Conservation (phyloP, 139 green algal species). For the Chlorella sorokiniana region DNA sequence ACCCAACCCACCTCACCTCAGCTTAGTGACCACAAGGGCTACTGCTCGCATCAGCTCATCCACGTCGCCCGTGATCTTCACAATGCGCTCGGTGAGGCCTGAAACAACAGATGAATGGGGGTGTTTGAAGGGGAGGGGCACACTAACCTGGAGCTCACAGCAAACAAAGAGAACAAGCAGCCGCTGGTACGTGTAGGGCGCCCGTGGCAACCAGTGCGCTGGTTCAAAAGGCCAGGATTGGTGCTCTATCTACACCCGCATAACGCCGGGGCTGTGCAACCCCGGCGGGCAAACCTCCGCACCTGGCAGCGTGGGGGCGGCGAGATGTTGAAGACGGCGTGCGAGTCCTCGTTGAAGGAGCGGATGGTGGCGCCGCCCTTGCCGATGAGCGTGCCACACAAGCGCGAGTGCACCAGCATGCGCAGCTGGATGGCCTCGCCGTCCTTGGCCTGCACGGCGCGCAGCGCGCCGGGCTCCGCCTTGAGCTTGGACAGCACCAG, state of each 20-base stretch:
- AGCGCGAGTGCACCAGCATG: constrained; percentile 74
- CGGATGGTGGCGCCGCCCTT: constrained; percentile 80
- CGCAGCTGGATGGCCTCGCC: constrained; percentile 46
- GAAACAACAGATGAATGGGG: no score
- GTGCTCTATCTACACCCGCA: no score
- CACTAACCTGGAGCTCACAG: no score
- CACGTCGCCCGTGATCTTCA: constrained; percentile 74
- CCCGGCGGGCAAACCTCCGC: neutral
- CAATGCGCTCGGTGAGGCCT: constrained; percentile 66
- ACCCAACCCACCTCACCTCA: constrained; percentile 36
- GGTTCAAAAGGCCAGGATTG: no score
- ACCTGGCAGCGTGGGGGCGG: constrained; percentile 35
- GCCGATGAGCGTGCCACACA: constrained; percentile 85
- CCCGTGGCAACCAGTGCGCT: no score
- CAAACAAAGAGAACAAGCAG: no score
- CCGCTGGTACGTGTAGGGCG: no score
- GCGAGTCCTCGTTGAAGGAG: constrained; percentile 74
- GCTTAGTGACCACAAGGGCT: constrained; percentile 74
- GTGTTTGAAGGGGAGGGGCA: no score
- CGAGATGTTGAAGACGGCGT: constrained; percentile 75
- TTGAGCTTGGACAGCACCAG: constrained; percentile 77
- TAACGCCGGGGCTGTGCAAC: no score
- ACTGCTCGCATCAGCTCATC: constrained; percentile 79
- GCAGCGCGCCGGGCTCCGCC: constrained; percentile 39
- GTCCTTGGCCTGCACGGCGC: constrained; percentile 26